These are phyloP conservation scores for Shiraia sp. DNA, from an alignment of 2,329 filamentous ascomycete species.

Conservation along the genomic window DNA sequence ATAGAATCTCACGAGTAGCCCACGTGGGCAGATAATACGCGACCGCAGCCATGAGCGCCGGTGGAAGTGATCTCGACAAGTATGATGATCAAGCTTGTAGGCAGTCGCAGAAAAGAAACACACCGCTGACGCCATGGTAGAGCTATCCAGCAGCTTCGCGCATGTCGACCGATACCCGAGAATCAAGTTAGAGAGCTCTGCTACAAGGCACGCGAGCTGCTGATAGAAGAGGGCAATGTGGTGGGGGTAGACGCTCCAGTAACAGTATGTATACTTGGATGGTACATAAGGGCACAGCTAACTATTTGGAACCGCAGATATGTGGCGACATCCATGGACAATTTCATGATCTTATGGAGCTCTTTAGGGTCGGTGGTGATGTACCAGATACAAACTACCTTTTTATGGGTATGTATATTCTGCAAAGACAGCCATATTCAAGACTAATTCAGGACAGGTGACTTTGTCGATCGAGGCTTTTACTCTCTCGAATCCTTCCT, in stretches of 20 bases:
- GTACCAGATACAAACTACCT: conserved; percentile 95
- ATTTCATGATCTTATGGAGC: conserved; percentile 95
- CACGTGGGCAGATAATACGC: conserved; percentile 16
- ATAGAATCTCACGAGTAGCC: neutral
- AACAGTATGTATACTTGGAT: conserved; percentile 62
- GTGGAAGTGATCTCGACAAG: conserved; percentile 94
- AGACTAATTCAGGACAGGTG: conserved; percentile 59
- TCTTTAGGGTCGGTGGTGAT: conserved; percentile 90
- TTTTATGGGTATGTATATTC: conserved; percentile 74
- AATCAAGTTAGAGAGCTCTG: conserved; percentile 93
- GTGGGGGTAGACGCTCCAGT: conserved; percentile 94
- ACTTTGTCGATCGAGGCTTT: conserved; percentile 97
- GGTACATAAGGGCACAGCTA: conserved; percentile 6
- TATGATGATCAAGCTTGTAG: conserved; percentile 49
- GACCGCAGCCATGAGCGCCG: conserved; percentile 37
- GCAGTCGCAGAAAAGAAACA: conserved; percentile 2
- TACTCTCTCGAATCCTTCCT: conserved; percentile 97
- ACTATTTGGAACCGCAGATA: conserved; percentile 15
- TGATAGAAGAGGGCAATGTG: conserved; percentile 97
- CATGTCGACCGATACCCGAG: conserved; percentile 95
- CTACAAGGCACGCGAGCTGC: conserved; percentile 91
- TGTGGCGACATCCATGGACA: conserved; percentile 97
- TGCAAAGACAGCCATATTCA: neutral
- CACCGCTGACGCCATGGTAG: conserved; percentile 52
- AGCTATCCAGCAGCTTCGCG: conserved; percentile 92